Evolutionary conservation across 345 rosid species (phyloP).

Genomic region (Eucalyptus tenuipes): DNA sequence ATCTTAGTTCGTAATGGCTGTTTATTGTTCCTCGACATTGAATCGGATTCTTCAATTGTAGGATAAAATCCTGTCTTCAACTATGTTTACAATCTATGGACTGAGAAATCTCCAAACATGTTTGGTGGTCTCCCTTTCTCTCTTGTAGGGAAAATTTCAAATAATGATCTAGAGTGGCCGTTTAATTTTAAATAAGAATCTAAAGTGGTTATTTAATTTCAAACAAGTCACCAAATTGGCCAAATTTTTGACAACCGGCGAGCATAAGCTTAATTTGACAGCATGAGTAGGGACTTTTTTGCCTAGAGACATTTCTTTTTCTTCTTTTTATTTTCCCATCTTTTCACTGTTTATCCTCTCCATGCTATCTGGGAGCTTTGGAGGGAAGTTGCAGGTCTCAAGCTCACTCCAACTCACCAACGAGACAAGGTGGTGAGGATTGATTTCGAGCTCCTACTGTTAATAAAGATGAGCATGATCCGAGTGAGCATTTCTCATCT

Average conservation of each 20-base stretch:
- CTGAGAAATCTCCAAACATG: neutral
- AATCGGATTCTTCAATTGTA: neutral
- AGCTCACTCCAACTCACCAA: neutral
- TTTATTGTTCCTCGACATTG: neutral
- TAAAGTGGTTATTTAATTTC: rapidly evolving
- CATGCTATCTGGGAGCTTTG: neutral
- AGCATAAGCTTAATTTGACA: neutral
- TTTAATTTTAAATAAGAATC: no score
- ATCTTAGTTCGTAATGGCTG: neutral
- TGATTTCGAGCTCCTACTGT: slow-evolving; percentile 58
- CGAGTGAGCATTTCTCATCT: rapidly evolving
- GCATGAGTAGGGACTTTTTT: neutral
- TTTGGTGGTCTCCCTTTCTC: neutral
- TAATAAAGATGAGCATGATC: neutral
- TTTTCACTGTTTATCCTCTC: neutral
- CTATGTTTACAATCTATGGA: neutral
- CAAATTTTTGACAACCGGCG: rapidly evolving
- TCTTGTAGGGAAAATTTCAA: rapidly evolving
- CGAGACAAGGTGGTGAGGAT: slow-evolving; percentile 43
- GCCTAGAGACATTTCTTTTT: no score
- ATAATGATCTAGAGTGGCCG: rapidly evolving
- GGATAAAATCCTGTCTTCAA: rapidly evolving
- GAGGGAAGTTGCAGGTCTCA: neutral
- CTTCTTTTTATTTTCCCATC: no score
- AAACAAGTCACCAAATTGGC: no score